Evolutionary conservation across 2,329 filamentous ascomycete species (phyloP).

Genomic region (Pyricularia sp.): DNA sequence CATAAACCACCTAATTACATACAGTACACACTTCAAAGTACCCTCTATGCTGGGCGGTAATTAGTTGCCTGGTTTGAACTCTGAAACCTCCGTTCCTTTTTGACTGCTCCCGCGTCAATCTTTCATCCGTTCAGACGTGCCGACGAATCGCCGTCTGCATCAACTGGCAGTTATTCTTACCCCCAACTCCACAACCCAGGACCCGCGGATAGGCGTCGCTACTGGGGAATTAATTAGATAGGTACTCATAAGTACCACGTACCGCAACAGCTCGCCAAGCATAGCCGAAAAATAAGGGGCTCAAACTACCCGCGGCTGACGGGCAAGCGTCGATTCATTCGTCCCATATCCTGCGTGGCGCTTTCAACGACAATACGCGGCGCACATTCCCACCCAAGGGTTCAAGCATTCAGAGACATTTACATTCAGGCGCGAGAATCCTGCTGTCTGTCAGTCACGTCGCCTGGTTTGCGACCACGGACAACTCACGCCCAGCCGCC

Average conservation of each 20-base stretch:
- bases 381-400: not conserved
- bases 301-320: slow-evolving; percentile 1
- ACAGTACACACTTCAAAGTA: not conserved
- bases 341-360: slow-evolving; percentile 8
- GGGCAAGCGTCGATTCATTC: slow-evolving; percentile 3
- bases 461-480: not conserved
- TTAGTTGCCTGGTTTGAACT: not conserved
- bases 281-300: slow-evolving; percentile 4
- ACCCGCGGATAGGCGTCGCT: not conserved
- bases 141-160: not conserved
- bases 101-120: not conserved
- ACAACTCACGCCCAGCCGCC: not conserved
- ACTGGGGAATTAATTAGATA: not conserved
- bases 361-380: not conserved
- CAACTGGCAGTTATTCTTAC: not conserved
- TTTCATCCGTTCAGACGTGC: not conserved
- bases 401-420: not conserved
- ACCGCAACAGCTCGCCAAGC: not conserved
- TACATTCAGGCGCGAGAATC: not conserved
- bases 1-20: not conserved
- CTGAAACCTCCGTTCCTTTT: not conserved
- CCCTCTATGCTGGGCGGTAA: not conserved
- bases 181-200: not conserved
- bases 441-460: not conserved
- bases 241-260: not conserved